phyloP scores from a whole-genome alignment of 371 early-diverging fungal species.

The Mortierella sp. region DNA sequence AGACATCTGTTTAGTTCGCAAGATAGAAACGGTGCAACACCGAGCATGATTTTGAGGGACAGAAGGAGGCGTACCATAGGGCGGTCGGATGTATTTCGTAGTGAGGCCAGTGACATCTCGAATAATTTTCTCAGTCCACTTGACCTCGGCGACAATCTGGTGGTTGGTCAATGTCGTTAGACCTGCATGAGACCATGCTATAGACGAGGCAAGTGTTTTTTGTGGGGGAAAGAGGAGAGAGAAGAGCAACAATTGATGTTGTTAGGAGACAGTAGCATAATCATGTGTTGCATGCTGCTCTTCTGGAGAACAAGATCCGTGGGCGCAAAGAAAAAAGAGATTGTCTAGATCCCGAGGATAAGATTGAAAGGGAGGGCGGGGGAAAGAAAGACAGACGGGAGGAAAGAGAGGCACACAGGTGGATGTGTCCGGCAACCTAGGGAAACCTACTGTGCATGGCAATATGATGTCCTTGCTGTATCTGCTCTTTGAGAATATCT shows the following conservation, averaged over 20 bases:
- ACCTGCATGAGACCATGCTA: constrained; percentile 76
- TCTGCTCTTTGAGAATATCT: constrained; percentile 53
- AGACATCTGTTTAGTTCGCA: not conserved
- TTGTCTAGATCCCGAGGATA: not conserved
- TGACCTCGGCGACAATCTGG: constrained; percentile 78
- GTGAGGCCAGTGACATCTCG: constrained; percentile 60
- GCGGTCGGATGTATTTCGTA: constrained; percentile 51
- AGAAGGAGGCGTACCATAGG: constrained; percentile 42
- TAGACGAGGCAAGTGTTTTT: constrained; percentile 49
- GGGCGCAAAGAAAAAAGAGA: not conserved
- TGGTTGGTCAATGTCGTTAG: constrained; percentile 77
- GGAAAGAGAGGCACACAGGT: too few species aligned
- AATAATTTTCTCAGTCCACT: constrained; percentile 73
- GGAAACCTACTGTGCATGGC: constrained; percentile 46
- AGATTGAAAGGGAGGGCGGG: too few species aligned
- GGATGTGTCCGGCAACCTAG: not conserved
- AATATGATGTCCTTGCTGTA: constrained; percentile 43
- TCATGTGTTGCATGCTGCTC: constrained; percentile 29
- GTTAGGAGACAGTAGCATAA: not conserved
- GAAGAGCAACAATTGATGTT: not conserved
- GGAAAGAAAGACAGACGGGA: too few species aligned
- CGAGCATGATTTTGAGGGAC: not conserved
- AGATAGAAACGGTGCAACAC: not conserved
- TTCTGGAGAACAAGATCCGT: too few species aligned
- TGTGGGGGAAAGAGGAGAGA: constrained; percentile 42